Base-by-base conservation (phyloP, 768 basidiomycete genomes). In the Paxillus ammoniavirescens region DNA sequence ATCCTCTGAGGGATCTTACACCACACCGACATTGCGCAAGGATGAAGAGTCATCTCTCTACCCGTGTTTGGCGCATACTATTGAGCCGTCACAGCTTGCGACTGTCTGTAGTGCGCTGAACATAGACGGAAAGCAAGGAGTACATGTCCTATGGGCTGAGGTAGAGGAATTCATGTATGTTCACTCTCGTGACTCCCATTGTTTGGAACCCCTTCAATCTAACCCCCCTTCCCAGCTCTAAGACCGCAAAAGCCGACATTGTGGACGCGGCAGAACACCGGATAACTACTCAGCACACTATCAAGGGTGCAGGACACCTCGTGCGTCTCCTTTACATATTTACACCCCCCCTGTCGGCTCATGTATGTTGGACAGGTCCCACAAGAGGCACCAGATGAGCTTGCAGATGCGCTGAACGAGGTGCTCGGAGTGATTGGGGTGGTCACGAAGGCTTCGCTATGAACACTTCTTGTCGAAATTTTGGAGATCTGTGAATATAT, bases 141-240 rank as follows among this genome's bases (percentile, higher is more conserved):
- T 67, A 0, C 68, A 69, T 42, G 7, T 71, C 23, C 38, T 71
- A 1, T 69, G 69, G 69, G 68, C 65, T 0, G 69, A 69, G 30
- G 52, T 48, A 1, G 65, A 67, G 21, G 69, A 69, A 28, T 69
- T 71, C 41, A 53, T 69, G 68, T 69, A 23, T 30, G 23, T 38
- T 17, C 43, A 12, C 5, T 5, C 30, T 17, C 35, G 33, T 46
- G 21, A 41, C 31, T 9, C 15, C 0, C 18, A 12, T 2, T 45
- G 2, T 14, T 14, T 36, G 41, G 18, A 14, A 31, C 3, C 4
- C n/a, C 17, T 33, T 10, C 13, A 8, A 35, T 14, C 13, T 31
- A 4, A 10, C 14, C 5, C 15, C 21, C 3, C 2, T 13, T 12
- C 1, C 3, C 56, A 69, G 68, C 54, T 69, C 68, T 2, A 52